These are phyloP conservation scores for Aspergillus pseudoglaucus DNA, from an alignment of 2,329 filamentous ascomycete species.

Conservation along the genomic window DNA sequence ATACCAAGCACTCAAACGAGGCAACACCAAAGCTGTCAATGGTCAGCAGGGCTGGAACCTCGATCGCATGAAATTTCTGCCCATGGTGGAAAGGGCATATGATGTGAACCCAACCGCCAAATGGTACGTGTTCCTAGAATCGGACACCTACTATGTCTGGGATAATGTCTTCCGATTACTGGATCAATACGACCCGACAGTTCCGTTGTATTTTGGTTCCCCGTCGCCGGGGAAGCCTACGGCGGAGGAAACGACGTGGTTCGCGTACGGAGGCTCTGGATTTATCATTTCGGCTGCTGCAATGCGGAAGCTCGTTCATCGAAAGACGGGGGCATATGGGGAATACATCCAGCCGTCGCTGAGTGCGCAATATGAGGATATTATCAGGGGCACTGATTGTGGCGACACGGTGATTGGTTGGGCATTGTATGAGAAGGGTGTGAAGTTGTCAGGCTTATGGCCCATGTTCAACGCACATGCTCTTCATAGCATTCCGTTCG, in stretches of 20 bases:
- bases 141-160: conserved; percentile 52
- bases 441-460: conserved; percentile 44
- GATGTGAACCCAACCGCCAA: conserved; percentile 40
- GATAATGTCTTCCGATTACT: conserved; percentile 48
- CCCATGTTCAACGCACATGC: conserved; percentile 46
- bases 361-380: conserved; percentile 20
- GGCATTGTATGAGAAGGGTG: conserved; percentile 40
- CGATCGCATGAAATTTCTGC: conserved; percentile 53
- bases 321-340: conserved; percentile 14
- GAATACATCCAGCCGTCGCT: conserved; percentile 32
- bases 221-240: conserved; percentile 34
- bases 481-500: conserved; percentile 45
- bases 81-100: conserved; percentile 45
- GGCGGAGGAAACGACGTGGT: conserved; percentile 42
- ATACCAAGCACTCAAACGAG: conserved; percentile 32
- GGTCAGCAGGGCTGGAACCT: conserved; percentile 36
- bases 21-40: conserved; percentile 21
- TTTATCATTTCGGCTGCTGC: conserved; percentile 46
- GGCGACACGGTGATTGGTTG: conserved; percentile 49
- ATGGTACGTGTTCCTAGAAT: conserved; percentile 54
- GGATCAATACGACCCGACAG: conserved; percentile 37
- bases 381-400: conserved; percentile 45
- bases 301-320: conserved; percentile 28
- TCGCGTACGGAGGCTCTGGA: conserved; percentile 47
- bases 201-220: conserved; percentile 45